Evolutionary conservation across 768 basidiomycete genomes (phyloP), one percentile per base, ranked within the genome.

Genomic region (Rhodocollybia butyracea): DNA sequence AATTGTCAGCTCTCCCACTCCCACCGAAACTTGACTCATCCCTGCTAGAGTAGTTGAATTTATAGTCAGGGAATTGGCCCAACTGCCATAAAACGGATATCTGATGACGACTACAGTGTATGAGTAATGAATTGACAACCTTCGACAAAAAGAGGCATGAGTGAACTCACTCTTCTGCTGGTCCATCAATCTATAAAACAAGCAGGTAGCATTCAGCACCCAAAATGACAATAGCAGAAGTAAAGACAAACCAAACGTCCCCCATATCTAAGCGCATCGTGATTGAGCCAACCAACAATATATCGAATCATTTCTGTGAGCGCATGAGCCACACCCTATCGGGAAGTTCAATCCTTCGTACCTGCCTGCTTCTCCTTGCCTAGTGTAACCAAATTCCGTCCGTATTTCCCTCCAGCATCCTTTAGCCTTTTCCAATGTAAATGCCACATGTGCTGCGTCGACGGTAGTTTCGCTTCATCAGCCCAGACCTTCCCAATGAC

Each of bases 211-310:
- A 6, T 36, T 34, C 5, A 48, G 39, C 39, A 17, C 17, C 5
- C 15, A 5, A 40, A 17, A 6, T 17, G 21, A 17, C 39, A 8
- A 40, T n/a, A n/a, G n/a, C n/a, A 40, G 7, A 19, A 19, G 15
- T 17, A 17, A 36, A 8, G 7, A 36, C 27, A 3, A 4, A 72
- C 69, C 64, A 72, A 72, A 54, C 64, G 62, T 19, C 73, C 73
- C 3, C 74, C 73, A 55, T 72, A 71, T 48, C 69, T 68, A 32
- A 66, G 65, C 40, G 74, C 74, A 2, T 72, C 73, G 3, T 64
- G 66, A 48, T 76, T 74, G 3, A 76, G 60, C 75, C 73, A 76
- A 10, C 69, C 73, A 27, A 69, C 61, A 46, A 73, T 71, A 63
- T 67, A 71, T 7, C 70, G 65, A 13, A 71, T 62, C 31, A 55